Base-by-base conservation (phyloP, 2,329 filamentous ascomycete species). In the Knufia fluminis region DNA sequence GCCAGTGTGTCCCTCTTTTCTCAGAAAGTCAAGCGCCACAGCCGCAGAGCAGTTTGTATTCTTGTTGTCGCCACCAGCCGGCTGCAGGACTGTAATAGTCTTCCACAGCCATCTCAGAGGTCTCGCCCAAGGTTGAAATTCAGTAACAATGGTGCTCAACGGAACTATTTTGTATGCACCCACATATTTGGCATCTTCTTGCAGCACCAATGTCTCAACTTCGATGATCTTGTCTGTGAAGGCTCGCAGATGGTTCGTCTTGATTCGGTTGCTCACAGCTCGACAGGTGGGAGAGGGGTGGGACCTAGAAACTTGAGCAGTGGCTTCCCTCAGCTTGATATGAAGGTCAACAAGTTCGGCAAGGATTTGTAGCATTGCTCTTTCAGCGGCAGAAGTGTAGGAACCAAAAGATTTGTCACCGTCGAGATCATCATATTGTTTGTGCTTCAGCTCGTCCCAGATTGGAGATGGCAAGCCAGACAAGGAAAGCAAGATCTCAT, bases 401-500 rank as follows among this genome's bases (percentile, higher is more conserved):
- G 54, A 44, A 66, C 64, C 67, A 83, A 66, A 62, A 3, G 28
- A 38, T 12, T 14, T 10, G 20, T 26, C 44, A 76, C 64, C 60
- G 71, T 65, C 61, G 68, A 61, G 59, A 69, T 67, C 62, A 70
- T 64, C 56, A 70, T 72, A 61, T 59, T 72, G 67, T 60, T 68
- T 62, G 59, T 68, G 56, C 65, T 78, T 77, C 71, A 96, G 23
- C 41, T 57, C 48, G 26, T 48, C 46, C 54, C 55, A 85, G 64
- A 97, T 79, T 58, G 89, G 85, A 57, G 91, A 96, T 56, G 86
- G 85, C 70, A 97, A 87, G 59, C 92, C 91, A 61, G 90, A 94
- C 68, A 97, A 82, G 67, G 90, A 91, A 68, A 98, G 83, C 68
- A 97, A 82, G 72, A 98, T 88, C 76, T 98, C 92, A 79, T 97